Evolutionary conservation across 148 eudicot genomes (phyloP).

Genomic region (Limonium bicolor): DNA sequence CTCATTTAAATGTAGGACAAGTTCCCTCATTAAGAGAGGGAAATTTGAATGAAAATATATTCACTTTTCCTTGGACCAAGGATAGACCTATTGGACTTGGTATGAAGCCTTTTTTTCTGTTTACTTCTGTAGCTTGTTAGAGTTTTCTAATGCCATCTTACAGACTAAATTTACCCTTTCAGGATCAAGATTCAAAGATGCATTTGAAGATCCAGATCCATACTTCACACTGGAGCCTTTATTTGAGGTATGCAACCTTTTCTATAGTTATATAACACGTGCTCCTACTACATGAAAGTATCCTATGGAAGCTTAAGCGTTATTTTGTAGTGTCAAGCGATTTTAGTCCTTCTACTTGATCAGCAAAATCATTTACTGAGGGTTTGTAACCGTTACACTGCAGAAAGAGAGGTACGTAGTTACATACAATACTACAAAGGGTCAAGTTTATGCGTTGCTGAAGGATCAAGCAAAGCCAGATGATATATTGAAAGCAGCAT

Average conservation of each 20-base stretch:
- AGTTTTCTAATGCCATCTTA: not conserved
- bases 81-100: conserved; percentile 76
- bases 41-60: conserved; percentile 66
- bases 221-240: conserved; percentile 63
- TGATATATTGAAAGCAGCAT: conserved; percentile 93
- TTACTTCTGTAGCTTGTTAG: conserved; percentile 1
- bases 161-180: conserved; percentile 12
- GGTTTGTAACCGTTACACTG: too few species aligned
- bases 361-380: too few species aligned
- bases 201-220: conserved; percentile 80
- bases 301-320: too few species aligned
- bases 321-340: too few species aligned
- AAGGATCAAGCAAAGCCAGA: conserved; percentile 93
- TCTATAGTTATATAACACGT: too few species aligned
- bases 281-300: too few species aligned
- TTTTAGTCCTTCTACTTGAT: too few species aligned
- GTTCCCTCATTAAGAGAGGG: conserved; percentile 91
- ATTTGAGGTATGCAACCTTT: conserved; percentile 49
- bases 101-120: conserved; percentile 7
- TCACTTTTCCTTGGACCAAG: conserved; percentile 66
- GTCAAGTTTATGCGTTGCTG: conserved; percentile 76
- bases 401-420: conserved; percentile 78
- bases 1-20: conserved; percentile 29
- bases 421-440: conserved; percentile 73
- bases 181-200: conserved; percentile 93